Evolutionary conservation across 257 asterid species (phyloP).

Genomic region (Solanum habrochaites): DNA sequence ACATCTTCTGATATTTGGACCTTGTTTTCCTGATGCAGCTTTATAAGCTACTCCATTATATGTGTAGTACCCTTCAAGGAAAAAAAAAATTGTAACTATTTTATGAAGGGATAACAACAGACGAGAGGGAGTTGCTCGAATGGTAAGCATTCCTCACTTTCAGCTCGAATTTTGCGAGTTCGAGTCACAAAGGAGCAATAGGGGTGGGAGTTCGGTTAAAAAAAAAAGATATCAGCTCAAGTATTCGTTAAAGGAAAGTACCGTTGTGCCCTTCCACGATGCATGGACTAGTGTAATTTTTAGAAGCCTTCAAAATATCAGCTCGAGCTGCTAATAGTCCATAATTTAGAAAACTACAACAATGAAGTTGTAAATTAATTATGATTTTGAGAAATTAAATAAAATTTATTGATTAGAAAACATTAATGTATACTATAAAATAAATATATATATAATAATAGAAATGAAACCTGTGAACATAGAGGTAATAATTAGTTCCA

Average conservation of each 20-base stretch:
- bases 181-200: no score
- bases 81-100: not conserved
- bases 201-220: no score
- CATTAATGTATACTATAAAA: not conserved
- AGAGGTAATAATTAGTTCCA: not conserved
- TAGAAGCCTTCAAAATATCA: not conserved
- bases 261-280: not conserved
- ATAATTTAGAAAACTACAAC: not conserved
- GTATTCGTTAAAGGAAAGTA: not conserved
- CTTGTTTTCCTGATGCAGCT: slow-evolving; percentile 2
- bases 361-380: not conserved
- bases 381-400: not conserved
- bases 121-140: no score
- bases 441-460: not conserved
- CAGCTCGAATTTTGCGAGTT: no score
- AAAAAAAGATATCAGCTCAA: not conserved
- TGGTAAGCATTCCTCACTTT: no score
- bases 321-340: not conserved
- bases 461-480: not conserved
- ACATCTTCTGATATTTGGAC: slow-evolving; percentile 6
- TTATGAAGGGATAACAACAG: not conserved
- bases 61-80: slow-evolving; percentile 7
- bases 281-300: not conserved
- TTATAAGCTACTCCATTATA: slow-evolving; percentile 1
- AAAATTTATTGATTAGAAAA: not conserved